Base-by-base conservation (phyloP, 148 eudicot species). In the Silene latifolia region DNA sequence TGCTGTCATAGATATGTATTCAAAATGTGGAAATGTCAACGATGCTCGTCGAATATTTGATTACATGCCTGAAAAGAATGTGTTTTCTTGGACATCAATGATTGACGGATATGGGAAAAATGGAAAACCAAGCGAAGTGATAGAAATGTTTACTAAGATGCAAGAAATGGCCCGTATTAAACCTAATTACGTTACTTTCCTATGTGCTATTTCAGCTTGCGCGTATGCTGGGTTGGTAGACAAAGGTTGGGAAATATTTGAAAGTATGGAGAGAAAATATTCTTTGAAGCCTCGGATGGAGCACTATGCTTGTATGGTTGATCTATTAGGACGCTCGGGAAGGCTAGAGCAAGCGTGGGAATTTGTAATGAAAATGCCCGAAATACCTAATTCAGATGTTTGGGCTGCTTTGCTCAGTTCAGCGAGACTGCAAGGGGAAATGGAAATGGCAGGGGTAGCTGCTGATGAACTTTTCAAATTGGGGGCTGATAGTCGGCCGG, bases 21-120 rank as follows among this genome's bases (percentile, higher is more conserved):
- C 91, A 4, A 95, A 95, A 77, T 95, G 97, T 78, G 97, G 97
- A 51, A 81, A 73, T 76, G 80, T 77, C 9, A 88, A 88, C 32
- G 91, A 92, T 58, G 97, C 96, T 44, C 85, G 89, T 51, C 79
- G 70, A 76, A 77, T 95, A 56, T 95, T 95, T 73, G 85, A 89
- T 63, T 58, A 63, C 76, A 92, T 95, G 98, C 87, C 87, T 47
- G 82, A 72, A 44, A 90, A 74, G 72, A 95, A 95, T 63, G 85
- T 92, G 13, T 90, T 89, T 67, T 88, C 98, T 5, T 95, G 98
- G 98, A 92, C 98, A 72, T 95, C 98, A 70, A 85, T 92, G 92
- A 88, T 95, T 42, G 97, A 92, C 78, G 98, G 98, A 44, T 95
- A 90, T 54, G 98, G 98, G 11, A 95, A 90, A 72, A 89, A 92